These are phyloP conservation scores for Nicotiana tomentosiformis DNA, from an alignment of 257 asterid genomes.

Conservation along the genomic window DNA sequence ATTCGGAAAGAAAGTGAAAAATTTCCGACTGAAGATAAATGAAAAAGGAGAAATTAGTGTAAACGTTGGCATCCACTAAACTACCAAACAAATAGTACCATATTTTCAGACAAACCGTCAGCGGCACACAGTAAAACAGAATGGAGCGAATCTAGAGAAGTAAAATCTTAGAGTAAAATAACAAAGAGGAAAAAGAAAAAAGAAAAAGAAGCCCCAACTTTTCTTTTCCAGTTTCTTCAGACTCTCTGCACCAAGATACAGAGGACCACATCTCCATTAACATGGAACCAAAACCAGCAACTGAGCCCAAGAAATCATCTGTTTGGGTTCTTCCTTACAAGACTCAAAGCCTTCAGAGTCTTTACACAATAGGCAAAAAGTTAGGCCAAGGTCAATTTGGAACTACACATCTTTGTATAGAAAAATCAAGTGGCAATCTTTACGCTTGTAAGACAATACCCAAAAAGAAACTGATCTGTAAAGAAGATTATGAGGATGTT, in stretches of 20 bases:
- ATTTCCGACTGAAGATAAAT: too few species aligned
- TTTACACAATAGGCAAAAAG: slow-evolving; percentile 49
- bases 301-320: slow-evolving; percentile 39
- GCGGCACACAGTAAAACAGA: background rate
- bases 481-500: slow-evolving; percentile 60
- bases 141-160: slow-evolving; percentile 3
- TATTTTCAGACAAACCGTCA: background rate
- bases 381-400: slow-evolving; percentile 74
- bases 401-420: slow-evolving; percentile 52
- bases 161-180: background rate
- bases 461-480: slow-evolving; percentile 52
- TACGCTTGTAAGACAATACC: slow-evolving; percentile 70
- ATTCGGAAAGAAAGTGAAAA: too few species aligned
- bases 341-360: slow-evolving; percentile 36
- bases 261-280: slow-evolving; percentile 8
- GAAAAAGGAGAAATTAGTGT: background rate
- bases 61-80: background rate
- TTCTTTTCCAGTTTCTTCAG: too few species aligned
- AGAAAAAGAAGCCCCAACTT: background rate
- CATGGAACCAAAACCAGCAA: slow-evolving; percentile 22
- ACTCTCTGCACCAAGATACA: background rate
- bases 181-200: background rate
- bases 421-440: slow-evolving; percentile 37
- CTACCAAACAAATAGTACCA: too few species aligned
- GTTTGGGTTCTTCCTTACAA: slow-evolving; percentile 56